phyloP scores from a whole-genome alignment of 257 asterid genomes.

The Verbascum thapsus region DNA sequence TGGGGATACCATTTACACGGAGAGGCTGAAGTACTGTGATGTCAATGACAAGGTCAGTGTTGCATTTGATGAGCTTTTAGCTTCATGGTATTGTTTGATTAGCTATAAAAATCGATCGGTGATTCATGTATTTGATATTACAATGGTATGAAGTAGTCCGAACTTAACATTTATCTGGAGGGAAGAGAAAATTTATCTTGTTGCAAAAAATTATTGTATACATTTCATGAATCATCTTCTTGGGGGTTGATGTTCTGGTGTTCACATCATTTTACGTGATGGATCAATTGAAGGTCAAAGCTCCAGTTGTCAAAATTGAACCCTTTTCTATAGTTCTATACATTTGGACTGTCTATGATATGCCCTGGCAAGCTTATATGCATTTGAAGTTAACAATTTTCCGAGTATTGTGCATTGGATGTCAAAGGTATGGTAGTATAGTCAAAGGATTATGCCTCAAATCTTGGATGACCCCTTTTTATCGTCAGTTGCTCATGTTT shows the following conservation, averaged over 20 bases:
- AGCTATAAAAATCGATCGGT: conserved; percentile 7
- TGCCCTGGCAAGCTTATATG: background rate
- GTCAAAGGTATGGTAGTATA: background rate
- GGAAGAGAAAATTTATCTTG: background rate
- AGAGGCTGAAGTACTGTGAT: conserved; percentile 84
- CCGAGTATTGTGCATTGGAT: conserved; percentile 14
- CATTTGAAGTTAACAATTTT: background rate
- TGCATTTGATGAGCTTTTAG: conserved; percentile 13
- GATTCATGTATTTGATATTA: background rate
- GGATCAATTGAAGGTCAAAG: conserved; percentile 5
- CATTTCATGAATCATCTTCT: background rate
- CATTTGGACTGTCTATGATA: conserved; percentile 1
- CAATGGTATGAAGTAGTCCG: background rate
- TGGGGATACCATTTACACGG: conserved; percentile 70
- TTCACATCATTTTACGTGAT: background rate
- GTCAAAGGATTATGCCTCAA: background rate
- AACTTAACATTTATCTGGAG: background rate
- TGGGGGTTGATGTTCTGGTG: conserved; percentile 12
- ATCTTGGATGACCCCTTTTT: conserved; percentile 1
- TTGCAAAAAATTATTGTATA: background rate
- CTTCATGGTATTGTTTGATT: background rate
- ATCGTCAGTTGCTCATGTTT: background rate
- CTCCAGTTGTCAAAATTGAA: conserved; percentile 6
- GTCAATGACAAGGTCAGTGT: conserved; percentile 83
- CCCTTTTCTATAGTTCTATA: background rate